Percentiles rank a stretch among this genome's conserved stretches.
Conservation (phyloP, 2,329 filamentous ascomycete genomes). For the Clathrospora elynae region DNA sequence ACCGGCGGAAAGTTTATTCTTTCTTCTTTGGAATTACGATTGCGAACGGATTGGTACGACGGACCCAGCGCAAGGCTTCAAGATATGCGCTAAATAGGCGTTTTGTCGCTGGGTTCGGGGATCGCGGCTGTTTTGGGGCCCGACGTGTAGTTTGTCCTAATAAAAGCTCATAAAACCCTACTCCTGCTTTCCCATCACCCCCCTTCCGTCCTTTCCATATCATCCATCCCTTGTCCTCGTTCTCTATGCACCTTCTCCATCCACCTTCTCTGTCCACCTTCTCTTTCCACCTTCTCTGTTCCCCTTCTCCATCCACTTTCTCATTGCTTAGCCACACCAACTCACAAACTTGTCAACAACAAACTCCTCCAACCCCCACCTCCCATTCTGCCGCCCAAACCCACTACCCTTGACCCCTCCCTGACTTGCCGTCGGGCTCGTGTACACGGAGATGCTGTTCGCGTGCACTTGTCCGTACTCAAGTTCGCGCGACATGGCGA, state of each 20-base stretch:
- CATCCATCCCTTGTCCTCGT: no score
- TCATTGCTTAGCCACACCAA: slow-evolving; percentile 30
- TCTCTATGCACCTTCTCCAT: no score
- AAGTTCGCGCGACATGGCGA: slow-evolving; percentile 48
- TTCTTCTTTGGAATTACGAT: neutral
- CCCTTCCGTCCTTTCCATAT: no score
- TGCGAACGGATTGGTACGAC: neutral
- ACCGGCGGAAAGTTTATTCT: neutral
- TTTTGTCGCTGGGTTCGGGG: no score
- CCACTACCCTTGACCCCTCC: slow-evolving; percentile 55
- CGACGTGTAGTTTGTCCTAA: no score
- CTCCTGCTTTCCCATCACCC: no score
- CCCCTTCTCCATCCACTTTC: neutral
- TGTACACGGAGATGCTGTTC: slow-evolving; percentile 55
- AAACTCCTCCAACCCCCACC: slow-evolving; percentile 52
- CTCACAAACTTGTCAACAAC: slow-evolving; percentile 46
- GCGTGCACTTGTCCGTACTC: slow-evolving; percentile 57
- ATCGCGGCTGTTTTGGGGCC: no score
- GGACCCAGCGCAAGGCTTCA: no score
- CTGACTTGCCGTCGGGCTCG: slow-evolving; percentile 51
- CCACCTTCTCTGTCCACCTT: no score
- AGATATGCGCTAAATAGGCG: no score
- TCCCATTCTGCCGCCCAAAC: slow-evolving; percentile 52
- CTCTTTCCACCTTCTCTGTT: no score
- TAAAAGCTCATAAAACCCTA: no score